Evolutionary conservation across 306 rosid genomes (phyloP).

Genomic region (Trifolium dubium): DNA sequence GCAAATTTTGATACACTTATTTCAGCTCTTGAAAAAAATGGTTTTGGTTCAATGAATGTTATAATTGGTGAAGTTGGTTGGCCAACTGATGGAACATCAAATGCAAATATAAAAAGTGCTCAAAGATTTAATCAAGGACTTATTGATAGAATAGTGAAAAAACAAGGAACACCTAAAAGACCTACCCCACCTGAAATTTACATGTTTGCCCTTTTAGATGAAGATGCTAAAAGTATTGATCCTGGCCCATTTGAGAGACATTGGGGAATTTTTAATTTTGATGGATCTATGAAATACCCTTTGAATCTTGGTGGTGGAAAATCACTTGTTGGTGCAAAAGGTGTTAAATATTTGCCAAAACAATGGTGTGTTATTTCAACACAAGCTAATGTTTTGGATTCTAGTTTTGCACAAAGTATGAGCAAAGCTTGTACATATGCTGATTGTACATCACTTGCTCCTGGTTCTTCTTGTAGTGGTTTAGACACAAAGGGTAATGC

Average conservation of each 20-base stretch:
- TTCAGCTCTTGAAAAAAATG: slow-evolving; percentile 81
- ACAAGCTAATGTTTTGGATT: slow-evolving; percentile 59
- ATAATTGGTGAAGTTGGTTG: slow-evolving; percentile 93
- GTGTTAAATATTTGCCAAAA: slow-evolving; percentile 66
- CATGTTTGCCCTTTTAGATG: slow-evolving; percentile 74
- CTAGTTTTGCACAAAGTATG: slow-evolving; percentile 51
- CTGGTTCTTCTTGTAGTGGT: slow-evolving; percentile 71
- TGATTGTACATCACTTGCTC: slow-evolving; percentile 80
- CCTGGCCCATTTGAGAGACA: slow-evolving; percentile 96
- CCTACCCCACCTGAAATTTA: slow-evolving; percentile 68
- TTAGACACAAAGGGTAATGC: slow-evolving; percentile 68
- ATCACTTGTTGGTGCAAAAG: slow-evolving; percentile 67
- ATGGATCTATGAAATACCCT: slow-evolving; percentile 72
- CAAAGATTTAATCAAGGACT: slow-evolving; percentile 88
- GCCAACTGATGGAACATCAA: slow-evolving; percentile 86
- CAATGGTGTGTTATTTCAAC: slow-evolving; percentile 88
- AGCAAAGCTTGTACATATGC: slow-evolving; percentile 78
- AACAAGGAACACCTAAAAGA: slow-evolving; percentile 78
- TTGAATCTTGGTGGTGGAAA: slow-evolving; percentile 60
- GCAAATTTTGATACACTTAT: slow-evolving; percentile 93
- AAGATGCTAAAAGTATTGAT: slow-evolving; percentile 74
- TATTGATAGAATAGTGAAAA: slow-evolving; percentile 49
- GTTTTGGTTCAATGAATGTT: slow-evolving; percentile 72
- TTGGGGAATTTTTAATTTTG: slow-evolving; percentile 86
- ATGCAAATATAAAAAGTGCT: slow-evolving; percentile 63